A percentile compares a stretch with the other conserved stretches of the same genome.
Evolutionary conservation across 345 rosid genomes (phyloP).

Genomic region (Populus tremula): DNA sequence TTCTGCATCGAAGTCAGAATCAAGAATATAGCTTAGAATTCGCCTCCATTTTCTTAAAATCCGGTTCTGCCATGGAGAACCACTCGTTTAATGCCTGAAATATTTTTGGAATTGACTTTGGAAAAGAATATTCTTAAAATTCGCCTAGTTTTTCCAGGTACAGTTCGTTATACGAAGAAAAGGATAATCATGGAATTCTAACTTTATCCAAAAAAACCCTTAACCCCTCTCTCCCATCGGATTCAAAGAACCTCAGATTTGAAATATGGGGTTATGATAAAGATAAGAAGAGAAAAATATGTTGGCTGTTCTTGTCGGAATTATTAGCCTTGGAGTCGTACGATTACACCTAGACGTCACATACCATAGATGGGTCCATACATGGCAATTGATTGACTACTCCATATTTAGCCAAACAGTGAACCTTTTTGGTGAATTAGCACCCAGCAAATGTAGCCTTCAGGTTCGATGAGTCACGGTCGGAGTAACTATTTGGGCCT

Average conservation of each 20-base stretch:
- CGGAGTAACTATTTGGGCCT: neutral
- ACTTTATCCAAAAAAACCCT: no score
- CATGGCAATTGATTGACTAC: neutral
- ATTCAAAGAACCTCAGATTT: neutral
- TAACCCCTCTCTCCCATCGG: neutral
- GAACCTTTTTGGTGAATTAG: neutral
- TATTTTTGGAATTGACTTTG: no score
- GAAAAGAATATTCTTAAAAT: no score
- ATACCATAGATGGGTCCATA: neutral
- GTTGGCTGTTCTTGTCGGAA: slow-evolving; percentile 3
- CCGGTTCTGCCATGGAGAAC: no score
- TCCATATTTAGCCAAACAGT: neutral
- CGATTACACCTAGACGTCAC: neutral
- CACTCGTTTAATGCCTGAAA: no score
- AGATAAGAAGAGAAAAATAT: neutral
- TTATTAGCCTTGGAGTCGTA: neutral
- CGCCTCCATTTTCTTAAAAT: no score
- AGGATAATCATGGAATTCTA: no score
- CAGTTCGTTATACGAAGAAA: no score
- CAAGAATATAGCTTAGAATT: no score
- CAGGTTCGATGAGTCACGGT: slow-evolving; percentile 2
- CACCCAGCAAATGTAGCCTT: neutral
- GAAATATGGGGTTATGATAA: neutral
- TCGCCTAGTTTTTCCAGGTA: no score
- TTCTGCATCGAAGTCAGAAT: no score